Evolutionary conservation across 768 basidiomycete species (phyloP), one percentile per base, ranked within the genome.

Genomic region (Phylloporus arenicola): DNA sequence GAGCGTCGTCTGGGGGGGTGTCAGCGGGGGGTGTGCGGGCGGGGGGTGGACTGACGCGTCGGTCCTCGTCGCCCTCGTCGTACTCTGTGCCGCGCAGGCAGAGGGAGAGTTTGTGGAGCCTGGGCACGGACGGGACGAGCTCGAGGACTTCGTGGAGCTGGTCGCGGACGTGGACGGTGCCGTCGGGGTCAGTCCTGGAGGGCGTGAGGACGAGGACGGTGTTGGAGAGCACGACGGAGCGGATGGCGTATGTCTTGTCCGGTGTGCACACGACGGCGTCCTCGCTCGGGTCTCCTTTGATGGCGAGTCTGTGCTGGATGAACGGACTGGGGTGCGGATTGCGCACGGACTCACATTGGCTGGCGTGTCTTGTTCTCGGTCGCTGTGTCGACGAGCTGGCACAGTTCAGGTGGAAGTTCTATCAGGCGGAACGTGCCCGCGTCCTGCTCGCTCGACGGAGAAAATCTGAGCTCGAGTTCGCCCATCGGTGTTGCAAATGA

Each of bases 181-280:
- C 72, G 17, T 70, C 63, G 2, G 64, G 56, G 39, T 63, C 55
- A 3, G 59, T 56, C 34, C 70, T 63, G 2, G 74, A 70, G 16
- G 82, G 72, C 3, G 83, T 82, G 52, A 88, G 74, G 39, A 97
- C 78, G 12, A 93, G 73, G 30, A 94, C 70, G 0, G 92, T 85
- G 67, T 98, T 98, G 16, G 93, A 96, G 42, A 96, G 72, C 9
- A 78, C 76, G n/a, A 98, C 84, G 0, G 92, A 87, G 48, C 94
- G 84, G 24, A 98, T 70, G 2, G 79, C 62, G 63, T 86, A 99
- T 0, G 95, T 98, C 63, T 79, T 82, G 50, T 84, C 76, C 0
- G 74, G 58, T 0, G 93, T 95, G 65, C 95, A 97, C 9, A 95
- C 70, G 0, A 96, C 92, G 0, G 94, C 95, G 58, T 94, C 87